Evolutionary conservation across 2,329 filamentous ascomycete species (phyloP).

Genomic region (Fusarium aywerte): DNA sequence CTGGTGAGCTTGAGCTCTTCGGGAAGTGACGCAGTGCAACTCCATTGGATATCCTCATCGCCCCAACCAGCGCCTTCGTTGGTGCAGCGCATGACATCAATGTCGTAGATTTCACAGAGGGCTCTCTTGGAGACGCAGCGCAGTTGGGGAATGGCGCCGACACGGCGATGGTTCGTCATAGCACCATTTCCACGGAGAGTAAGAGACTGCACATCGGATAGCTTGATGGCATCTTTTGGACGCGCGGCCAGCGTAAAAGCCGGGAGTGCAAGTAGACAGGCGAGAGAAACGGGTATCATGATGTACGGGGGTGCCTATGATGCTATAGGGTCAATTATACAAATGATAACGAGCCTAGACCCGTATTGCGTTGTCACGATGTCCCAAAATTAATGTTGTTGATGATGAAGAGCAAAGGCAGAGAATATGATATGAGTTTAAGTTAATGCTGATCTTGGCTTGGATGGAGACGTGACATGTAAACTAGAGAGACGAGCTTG

Average conservation of each 20-base stretch:
- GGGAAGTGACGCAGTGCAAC: slow-evolving; percentile 74
- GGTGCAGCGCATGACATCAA: slow-evolving; percentile 88
- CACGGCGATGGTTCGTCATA: slow-evolving; percentile 79
- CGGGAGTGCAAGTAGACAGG: slow-evolving; percentile 42
- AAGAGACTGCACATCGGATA: slow-evolving; percentile 75
- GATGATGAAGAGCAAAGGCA: neutral
- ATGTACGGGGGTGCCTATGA: slow-evolving; percentile 16
- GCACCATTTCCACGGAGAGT: slow-evolving; percentile 75
- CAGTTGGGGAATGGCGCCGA: slow-evolving; percentile 80
- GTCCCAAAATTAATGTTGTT: neutral
- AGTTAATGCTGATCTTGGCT: neutral
- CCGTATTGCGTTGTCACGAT: neutral
- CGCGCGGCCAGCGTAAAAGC: slow-evolving; percentile 44
- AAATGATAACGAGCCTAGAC: slow-evolving; percentile 11
- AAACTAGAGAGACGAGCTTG: neutral
- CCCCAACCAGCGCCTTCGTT: slow-evolving; percentile 87
- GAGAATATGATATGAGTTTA: neutral
- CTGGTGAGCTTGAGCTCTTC: slow-evolving; percentile 76
- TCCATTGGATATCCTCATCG: slow-evolving; percentile 87
- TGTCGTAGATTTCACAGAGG: slow-evolving; percentile 74
- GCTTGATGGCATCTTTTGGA: slow-evolving; percentile 64
- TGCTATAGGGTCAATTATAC: slow-evolving; percentile 2
- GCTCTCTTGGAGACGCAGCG: slow-evolving; percentile 75
- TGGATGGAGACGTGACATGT: neutral
- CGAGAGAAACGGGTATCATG: slow-evolving; percentile 47